Evolutionary conservation across 768 basidiomycete species (phyloP).

Genomic region (Calocybe indica): DNA sequence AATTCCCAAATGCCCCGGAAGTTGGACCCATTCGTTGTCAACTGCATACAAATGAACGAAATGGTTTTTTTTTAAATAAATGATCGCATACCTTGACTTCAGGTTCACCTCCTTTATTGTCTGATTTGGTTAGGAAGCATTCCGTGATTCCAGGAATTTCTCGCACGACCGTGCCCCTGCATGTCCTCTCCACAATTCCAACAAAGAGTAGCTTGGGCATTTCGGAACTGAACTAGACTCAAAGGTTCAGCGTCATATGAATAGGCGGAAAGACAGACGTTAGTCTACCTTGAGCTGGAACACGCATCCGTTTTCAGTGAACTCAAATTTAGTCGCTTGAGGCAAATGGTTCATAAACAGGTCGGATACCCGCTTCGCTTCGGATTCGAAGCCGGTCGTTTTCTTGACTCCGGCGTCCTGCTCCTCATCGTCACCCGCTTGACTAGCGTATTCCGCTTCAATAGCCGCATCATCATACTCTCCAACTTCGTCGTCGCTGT

Average conservation of each 20-base stretch:
- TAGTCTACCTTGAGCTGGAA: conserved; percentile 75
- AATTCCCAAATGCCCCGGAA: conserved; percentile 85
- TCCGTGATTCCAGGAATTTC: conserved; percentile 87
- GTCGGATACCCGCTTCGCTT: conserved; percentile 38
- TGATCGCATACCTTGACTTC: conserved; percentile 39
- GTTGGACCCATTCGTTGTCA: conserved; percentile 92
- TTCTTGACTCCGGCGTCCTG: conserved; percentile 20
- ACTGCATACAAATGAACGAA: conserved; percentile 29
- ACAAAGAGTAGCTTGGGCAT: conserved; percentile 93
- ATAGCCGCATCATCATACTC: conserved; percentile 52
- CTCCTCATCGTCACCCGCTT: conserved; percentile 32
- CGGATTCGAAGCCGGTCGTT: conserved; percentile 28
- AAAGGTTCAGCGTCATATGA: conserved; percentile 2
- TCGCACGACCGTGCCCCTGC: conserved; percentile 78
- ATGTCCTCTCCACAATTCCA: conserved; percentile 86
- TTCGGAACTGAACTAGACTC: conserved; percentile 71
- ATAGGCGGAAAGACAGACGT: background rate
- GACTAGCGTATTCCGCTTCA: conserved; percentile 58
- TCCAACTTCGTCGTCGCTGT: conserved; percentile 46
- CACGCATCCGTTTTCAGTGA: conserved; percentile 58
- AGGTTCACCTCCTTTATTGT: conserved; percentile 40
- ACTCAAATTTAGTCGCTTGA: conserved; percentile 69
- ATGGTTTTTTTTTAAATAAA: background rate
- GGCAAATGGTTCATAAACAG: conserved; percentile 53
- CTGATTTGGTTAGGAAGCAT: conserved; percentile 72